phyloP scores from a whole-genome alignment of 148 eudicot species.

The Linanthus parryae region DNA sequence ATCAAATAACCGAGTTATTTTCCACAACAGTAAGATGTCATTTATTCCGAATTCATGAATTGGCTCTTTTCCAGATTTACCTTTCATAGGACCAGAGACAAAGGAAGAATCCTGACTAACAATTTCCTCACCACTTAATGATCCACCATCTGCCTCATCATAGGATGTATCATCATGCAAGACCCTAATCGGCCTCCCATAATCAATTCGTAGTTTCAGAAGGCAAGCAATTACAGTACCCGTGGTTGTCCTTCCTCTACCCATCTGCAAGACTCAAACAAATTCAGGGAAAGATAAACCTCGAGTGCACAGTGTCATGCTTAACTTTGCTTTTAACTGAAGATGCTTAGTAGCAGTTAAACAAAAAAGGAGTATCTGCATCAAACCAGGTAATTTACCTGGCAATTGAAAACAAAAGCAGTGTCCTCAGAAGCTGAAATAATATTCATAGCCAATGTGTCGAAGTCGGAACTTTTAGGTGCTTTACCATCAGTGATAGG shows the following conservation, averaged over 20 bases:
- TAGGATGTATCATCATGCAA: slow-evolving; percentile 40
- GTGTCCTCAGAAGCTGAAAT: slow-evolving; percentile 73
- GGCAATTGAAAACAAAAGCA: slow-evolving; percentile 97
- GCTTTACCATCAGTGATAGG: slow-evolving; percentile 99
- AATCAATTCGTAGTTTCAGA: slow-evolving; percentile 75
- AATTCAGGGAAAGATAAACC: no score
- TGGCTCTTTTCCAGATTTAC: slow-evolving; percentile 28
- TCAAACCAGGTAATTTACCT: slow-evolving; percentile 35
- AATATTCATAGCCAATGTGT: slow-evolving; percentile 62
- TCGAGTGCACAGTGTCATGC: no score
- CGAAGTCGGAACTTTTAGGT: slow-evolving; percentile 96
- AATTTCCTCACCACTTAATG: slow-evolving; percentile 65
- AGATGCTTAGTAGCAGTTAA: no score
- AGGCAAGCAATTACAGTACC: slow-evolving; percentile 98
- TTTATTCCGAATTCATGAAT: slow-evolving; percentile 76
- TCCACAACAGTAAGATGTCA: slow-evolving; percentile 88
- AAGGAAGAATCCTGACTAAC: slow-evolving; percentile 34
- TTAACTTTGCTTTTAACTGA: no score
- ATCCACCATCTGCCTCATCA: slow-evolving; percentile 38
- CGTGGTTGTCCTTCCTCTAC: slow-evolving; percentile 91
- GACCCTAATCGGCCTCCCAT: slow-evolving; percentile 76
- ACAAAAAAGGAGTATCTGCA: no score
- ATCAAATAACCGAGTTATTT: slow-evolving; percentile 91
- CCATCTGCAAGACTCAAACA: slow-evolving; percentile 57
- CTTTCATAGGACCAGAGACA: slow-evolving; percentile 27